Conservation (phyloP, 305 asterid species). For the Fraxinus albicans region DNA sequence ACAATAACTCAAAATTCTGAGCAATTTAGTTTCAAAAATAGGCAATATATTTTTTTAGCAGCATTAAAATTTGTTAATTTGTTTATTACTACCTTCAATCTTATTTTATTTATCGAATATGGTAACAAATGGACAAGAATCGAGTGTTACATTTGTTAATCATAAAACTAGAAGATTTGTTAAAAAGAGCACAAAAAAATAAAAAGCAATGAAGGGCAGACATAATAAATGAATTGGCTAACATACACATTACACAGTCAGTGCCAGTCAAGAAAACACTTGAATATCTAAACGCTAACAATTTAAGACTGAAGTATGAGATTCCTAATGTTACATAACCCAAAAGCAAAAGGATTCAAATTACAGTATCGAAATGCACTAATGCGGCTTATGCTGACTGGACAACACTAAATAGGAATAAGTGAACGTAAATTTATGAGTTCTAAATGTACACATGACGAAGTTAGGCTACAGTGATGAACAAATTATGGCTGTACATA, state of each 20-base stretch:
- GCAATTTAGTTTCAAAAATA: not conserved
- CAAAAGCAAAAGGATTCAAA: constrained; percentile 1
- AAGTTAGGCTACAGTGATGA: not conserved
- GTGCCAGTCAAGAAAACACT: not conserved
- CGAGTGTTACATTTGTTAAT: not conserved
- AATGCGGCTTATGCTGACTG: not conserved
- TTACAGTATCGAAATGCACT: not conserved
- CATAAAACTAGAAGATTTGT: not conserved
- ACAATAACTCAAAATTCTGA: too few relatives aligned
- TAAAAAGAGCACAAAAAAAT: not conserved
- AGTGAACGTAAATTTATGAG: not conserved
- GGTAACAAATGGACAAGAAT: not conserved
- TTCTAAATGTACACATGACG: not conserved
- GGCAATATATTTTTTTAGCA: not conserved
- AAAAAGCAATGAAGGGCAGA: not conserved
- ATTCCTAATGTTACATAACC: not conserved
- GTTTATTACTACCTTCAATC: not conserved
- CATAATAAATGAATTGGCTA: not conserved
- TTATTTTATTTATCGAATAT: too few relatives aligned
- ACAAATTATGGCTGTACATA: constrained; percentile 1
- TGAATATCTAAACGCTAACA: not conserved
- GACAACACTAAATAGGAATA: not conserved
- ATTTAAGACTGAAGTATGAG: not conserved
- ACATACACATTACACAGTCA: not conserved
- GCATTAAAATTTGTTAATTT: too few relatives aligned